Evolutionary conservation across 106 monocot genomes (phyloP).

Genomic region (Vanilla planifolia): DNA sequence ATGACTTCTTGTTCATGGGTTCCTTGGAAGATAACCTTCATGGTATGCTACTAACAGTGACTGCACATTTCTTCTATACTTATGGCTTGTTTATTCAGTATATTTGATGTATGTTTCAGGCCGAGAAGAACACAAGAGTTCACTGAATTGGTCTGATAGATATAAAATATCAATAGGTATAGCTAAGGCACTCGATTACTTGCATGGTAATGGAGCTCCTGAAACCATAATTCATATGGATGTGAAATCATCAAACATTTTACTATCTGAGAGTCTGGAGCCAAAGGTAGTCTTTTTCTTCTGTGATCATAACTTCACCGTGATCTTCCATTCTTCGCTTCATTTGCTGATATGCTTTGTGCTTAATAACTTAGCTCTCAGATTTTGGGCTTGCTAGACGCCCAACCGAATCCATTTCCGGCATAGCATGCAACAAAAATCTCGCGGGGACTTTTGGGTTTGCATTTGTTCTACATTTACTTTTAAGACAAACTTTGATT

Average conservation of each 20-base stretch:
- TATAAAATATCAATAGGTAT: slow-evolving; percentile 58
- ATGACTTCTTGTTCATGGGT: slow-evolving; percentile 57
- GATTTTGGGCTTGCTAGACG: slow-evolving; percentile 85
- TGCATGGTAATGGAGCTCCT: slow-evolving; percentile 29
- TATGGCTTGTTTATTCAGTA: neutral
- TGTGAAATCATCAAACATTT: slow-evolving; percentile 91
- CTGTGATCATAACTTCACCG: neutral
- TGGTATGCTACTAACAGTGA: slow-evolving; percentile 18
- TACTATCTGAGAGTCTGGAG: slow-evolving; percentile 62
- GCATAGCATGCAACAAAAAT: slow-evolving; percentile 45
- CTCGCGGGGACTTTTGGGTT: slow-evolving; percentile 94
- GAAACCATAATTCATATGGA: slow-evolving; percentile 75
- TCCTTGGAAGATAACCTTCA: slow-evolving; percentile 75
- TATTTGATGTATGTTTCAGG: slow-evolving; percentile 17
- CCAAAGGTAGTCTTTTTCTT: slow-evolving; percentile 40
- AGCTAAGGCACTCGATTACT: slow-evolving; percentile 68
- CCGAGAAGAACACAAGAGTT: slow-evolving; percentile 17
- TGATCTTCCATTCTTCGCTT: neutral
- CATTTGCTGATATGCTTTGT: slow-evolving; percentile 12
- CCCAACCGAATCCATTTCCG: slow-evolving; percentile 40
- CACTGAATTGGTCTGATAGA: slow-evolving; percentile 59
- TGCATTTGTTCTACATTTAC: slow-evolving; percentile 5
- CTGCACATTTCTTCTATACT: neutral
- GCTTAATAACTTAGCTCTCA: slow-evolving; percentile 32
- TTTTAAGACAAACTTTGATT: neutral